Percentiles rank a stretch among this genome's conserved stretches.
These are phyloP conservation scores for Pelargonium cotyledonis DNA, from an alignment of 441 rosid genomes.

Conservation along the genomic window DNA sequence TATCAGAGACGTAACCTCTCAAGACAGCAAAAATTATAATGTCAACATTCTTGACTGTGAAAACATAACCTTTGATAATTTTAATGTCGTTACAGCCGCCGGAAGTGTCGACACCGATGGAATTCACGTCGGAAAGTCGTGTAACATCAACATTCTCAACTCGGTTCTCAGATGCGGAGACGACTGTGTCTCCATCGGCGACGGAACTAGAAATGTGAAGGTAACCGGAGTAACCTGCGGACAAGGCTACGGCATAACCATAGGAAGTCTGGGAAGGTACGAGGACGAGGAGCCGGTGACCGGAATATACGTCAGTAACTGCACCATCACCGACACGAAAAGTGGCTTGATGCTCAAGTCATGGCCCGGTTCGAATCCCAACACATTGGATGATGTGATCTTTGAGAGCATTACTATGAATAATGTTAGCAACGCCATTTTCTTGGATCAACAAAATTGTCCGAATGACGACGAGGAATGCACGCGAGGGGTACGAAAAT, in stretches of 20 bases:
- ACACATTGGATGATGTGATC: background rate
- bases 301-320: slow-evolving; percentile 7
- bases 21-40: background rate
- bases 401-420: slow-evolving; percentile 12
- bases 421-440: slow-evolving; percentile 5
- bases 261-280: slow-evolving; percentile 16
- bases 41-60: background rate
- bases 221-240: slow-evolving; percentile 11
- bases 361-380: background rate
- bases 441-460: background rate
- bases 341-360: slow-evolving; percentile 13
- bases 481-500: background rate
- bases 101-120: slow-evolving; percentile 12
- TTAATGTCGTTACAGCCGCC: background rate
- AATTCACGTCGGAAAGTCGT: slow-evolving; percentile 1
- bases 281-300: slow-evolving; percentile 9
- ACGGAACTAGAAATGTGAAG: slow-evolving; percentile 4
- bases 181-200: slow-evolving; percentile 13
- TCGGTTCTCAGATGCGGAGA: slow-evolving; percentile 6
- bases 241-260: slow-evolving; percentile 17
- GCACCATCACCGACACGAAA: background rate
- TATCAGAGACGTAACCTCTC: background rate
- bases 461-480: background rate
- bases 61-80: background rate
- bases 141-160: background rate